These are phyloP conservation scores for Exserohilum rostratum DNA, from an alignment of 2,329 filamentous ascomycete species.

Conservation along the genomic window DNA sequence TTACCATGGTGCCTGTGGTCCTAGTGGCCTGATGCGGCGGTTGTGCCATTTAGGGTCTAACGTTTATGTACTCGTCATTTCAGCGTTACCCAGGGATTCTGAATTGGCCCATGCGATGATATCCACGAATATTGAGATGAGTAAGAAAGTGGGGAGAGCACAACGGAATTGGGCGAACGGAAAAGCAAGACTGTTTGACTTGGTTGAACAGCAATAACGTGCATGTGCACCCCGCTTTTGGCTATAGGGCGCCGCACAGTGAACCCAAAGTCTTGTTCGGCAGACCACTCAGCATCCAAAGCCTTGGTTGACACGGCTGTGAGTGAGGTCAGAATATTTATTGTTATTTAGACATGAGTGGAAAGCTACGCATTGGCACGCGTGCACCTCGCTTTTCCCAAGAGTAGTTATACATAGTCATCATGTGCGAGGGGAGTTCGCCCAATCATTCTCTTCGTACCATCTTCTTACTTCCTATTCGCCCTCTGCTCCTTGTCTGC, in stretches of 20 bases:
- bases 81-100: not conserved
- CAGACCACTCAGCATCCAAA: not conserved
- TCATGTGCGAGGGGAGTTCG: constrained; percentile 7
- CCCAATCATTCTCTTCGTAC: not conserved
- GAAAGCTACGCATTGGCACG: constrained; percentile 35
- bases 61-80: not conserved
- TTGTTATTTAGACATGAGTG: constrained; percentile 41
- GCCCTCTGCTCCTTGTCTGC: constrained; percentile 49
- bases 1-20: not conserved
- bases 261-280: no score
- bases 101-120: no score
- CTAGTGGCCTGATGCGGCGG: not conserved
- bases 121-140: not conserved
- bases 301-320: not conserved
- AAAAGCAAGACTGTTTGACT: not conserved
- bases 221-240: not conserved
- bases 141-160: not conserved
- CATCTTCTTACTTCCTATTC: constrained; percentile 21
- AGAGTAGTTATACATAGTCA: constrained; percentile 34
- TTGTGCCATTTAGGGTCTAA: not conserved
- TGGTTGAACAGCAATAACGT: not conserved
- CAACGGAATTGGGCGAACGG: not conserved
- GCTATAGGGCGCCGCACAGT: no score
- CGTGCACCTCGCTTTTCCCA: constrained; percentile 23
- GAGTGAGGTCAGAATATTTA: constrained; percentile 10